A percentile compares a stretch with the other conserved stretches of the same genome.
Evolutionary conservation across 192 early-diverging fungal genomes (phyloP).

Genomic region (Spizellomyces sp.): DNA sequence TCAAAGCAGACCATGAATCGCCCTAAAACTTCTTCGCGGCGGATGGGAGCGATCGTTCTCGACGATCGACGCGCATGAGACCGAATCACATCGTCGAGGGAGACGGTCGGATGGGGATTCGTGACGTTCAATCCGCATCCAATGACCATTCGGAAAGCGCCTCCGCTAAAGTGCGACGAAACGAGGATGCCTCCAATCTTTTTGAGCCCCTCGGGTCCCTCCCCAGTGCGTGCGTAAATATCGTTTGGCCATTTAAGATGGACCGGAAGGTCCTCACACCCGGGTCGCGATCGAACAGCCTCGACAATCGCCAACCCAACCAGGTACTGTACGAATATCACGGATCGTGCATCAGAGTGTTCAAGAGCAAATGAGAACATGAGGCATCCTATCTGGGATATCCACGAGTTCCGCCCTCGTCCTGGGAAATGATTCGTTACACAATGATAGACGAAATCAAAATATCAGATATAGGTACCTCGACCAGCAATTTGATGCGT

Average conservation of each 20-base stretch:
- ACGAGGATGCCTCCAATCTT: conserved; percentile 94
- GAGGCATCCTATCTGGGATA: conserved; percentile 88
- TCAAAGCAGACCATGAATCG: conserved; percentile 74
- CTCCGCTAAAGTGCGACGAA: conserved; percentile 71
- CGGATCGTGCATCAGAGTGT: conserved; percentile 69
- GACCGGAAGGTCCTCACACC: conserved; percentile 80
- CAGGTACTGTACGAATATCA: conserved; percentile 95
- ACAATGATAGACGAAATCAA: neutral
- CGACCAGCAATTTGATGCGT: conserved; percentile 84
- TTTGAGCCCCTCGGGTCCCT: conserved; percentile 31
- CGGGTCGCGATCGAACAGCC: conserved; percentile 65
- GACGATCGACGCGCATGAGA: conserved; percentile 52
- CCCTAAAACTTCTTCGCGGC: conserved; percentile 70
- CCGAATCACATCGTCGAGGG: conserved; percentile 79
- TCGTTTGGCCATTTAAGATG: conserved; percentile 99
- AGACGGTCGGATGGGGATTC: conserved; percentile 84
- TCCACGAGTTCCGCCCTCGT: conserved; percentile 93
- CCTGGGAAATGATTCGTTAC: conserved; percentile 11
- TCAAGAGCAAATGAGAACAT: conserved; percentile 82
- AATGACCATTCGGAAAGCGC: conserved; percentile 79
- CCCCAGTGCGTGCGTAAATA: conserved; percentile 67
- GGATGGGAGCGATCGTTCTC: conserved; percentile 54
- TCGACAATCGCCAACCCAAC: conserved; percentile 82
- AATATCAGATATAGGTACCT: conserved; percentile 40
- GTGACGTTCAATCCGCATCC: conserved; percentile 86